Conservation (phyloP, 768 basidiomycete species). For the Mycena belliarum region DNA sequence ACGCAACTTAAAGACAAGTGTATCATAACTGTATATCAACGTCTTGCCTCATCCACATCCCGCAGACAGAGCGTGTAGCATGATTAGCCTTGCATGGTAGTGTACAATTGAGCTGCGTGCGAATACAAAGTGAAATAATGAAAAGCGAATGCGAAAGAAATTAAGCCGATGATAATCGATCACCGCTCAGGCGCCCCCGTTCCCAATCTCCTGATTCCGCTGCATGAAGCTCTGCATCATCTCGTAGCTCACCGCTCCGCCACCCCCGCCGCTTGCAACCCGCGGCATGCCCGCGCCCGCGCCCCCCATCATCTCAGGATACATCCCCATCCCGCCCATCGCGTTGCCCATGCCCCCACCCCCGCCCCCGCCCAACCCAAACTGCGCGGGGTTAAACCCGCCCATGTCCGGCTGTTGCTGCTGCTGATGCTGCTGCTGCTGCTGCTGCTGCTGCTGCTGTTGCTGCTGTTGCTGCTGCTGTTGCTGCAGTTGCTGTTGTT, state of each 20-base stretch:
- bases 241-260: conserved; percentile 34
- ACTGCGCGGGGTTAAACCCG: conserved; percentile 15
- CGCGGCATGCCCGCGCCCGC: conserved; percentile 10
- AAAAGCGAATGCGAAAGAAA: too few relatives aligned
- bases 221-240: conserved; percentile 47
- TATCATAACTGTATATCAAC: too few relatives aligned
- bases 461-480: conserved; percentile 16
- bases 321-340: conserved; percentile 19
- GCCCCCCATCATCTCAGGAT: conserved; percentile 10
- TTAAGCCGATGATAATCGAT: too few relatives aligned
- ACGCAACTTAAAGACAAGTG: too few relatives aligned
- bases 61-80: too few relatives aligned
- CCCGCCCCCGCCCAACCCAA: conserved; percentile 1
- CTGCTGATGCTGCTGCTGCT: neutral
- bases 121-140: too few relatives aligned
- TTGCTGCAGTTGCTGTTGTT: neutral
- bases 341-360: conserved; percentile 1
- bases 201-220: conserved; percentile 30
- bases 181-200: neutral
- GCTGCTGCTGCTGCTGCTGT: conserved; percentile 8
- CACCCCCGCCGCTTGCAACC: neutral
- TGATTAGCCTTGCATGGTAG: too few relatives aligned
- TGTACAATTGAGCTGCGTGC: too few relatives aligned
- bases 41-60: too few relatives aligned
- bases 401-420: conserved; percentile 10